Evolutionary conservation across 1,139 yeast species (phyloP).

Genomic region (Hyphopichia khmerensis): DNA sequence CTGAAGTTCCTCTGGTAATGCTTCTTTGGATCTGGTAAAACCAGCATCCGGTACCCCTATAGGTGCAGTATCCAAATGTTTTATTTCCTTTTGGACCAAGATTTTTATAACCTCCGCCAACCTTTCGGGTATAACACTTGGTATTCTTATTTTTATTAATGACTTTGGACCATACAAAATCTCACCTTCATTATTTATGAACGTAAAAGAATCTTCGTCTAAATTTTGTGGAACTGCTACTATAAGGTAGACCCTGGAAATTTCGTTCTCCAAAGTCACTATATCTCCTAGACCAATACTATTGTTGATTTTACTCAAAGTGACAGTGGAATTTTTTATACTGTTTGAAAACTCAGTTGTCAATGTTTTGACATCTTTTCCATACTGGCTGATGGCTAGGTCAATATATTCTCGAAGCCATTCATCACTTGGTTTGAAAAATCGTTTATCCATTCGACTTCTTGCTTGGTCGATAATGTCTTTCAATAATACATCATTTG

Average conservation of each 20-base stretch:
- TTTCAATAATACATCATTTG: slow-evolving; percentile 11
- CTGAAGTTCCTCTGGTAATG: slow-evolving; percentile 23
- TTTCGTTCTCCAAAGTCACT: slow-evolving; percentile 33
- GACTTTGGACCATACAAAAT: slow-evolving; percentile 47
- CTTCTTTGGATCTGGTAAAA: slow-evolving; percentile 22
- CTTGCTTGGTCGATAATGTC: slow-evolving; percentile 14
- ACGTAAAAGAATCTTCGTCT: slow-evolving; percentile 40
- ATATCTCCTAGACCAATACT: slow-evolving; percentile 39
- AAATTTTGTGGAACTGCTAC: slow-evolving; percentile 31
- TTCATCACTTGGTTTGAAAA: slow-evolving; percentile 15
- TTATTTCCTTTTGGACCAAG: slow-evolving; percentile 33
- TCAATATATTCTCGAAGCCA: slow-evolving; percentile 17
- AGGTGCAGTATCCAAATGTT: slow-evolving; percentile 35
- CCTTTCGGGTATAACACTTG: slow-evolving; percentile 45
- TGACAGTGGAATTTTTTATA: slow-evolving; percentile 24
- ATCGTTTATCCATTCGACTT: slow-evolving; percentile 19
- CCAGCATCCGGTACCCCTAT: slow-evolving; percentile 38
- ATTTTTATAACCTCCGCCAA: slow-evolving; percentile 18
- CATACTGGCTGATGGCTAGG: not conserved
- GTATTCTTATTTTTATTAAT: slow-evolving; percentile 53
- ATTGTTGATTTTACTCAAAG: slow-evolving; percentile 20
- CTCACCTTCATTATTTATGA: slow-evolving; percentile 57
- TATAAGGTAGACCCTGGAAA: slow-evolving; percentile 30
- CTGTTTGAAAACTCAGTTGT: slow-evolving; percentile 10
- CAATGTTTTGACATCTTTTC: slow-evolving; percentile 1